Percentiles rank a stretch among this genome's conserved stretches.
Evolutionary conservation across 2,329 filamentous ascomycete species (phyloP).

Genomic region (Aspergillus latus): DNA sequence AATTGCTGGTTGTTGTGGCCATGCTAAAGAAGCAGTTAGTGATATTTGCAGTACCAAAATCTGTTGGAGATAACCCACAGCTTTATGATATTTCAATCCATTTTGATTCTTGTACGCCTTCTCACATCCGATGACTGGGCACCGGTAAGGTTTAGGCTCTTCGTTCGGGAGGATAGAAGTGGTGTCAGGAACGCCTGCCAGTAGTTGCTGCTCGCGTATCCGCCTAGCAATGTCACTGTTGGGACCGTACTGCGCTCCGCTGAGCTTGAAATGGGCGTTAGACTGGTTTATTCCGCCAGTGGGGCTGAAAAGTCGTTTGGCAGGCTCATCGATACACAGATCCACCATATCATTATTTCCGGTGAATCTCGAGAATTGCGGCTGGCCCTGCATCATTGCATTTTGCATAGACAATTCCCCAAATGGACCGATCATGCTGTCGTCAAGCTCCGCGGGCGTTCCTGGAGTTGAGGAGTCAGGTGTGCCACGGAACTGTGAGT

Average conservation of each 20-base stretch:
- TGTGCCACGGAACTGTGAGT: slow-evolving; percentile 54
- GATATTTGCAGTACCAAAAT: background rate
- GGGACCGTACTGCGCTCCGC: slow-evolving; percentile 70
- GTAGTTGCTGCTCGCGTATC: slow-evolving; percentile 63
- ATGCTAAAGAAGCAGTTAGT: slow-evolving; percentile 52
- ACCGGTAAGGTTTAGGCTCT: slow-evolving; percentile 96
- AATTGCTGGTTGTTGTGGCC: slow-evolving; percentile 96
- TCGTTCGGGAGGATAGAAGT: slow-evolving; percentile 62
- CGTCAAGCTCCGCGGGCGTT: slow-evolving; percentile 72
- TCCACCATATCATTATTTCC: slow-evolving; percentile 57
- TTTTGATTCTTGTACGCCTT: slow-evolving; percentile 99
- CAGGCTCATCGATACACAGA: slow-evolving; percentile 82
- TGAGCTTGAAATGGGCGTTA: slow-evolving; percentile 71
- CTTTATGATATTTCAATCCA: slow-evolving; percentile 85
- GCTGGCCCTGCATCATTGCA: slow-evolving; percentile 43
- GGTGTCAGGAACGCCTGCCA: slow-evolving; percentile 55
- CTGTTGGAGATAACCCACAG: slow-evolving; percentile 47
- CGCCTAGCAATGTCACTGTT: slow-evolving; percentile 72
- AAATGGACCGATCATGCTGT: slow-evolving; percentile 65
- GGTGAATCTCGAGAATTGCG: slow-evolving; percentile 43
- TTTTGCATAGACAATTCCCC: slow-evolving; percentile 61
- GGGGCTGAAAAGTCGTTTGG: slow-evolving; percentile 87
- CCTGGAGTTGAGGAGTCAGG: slow-evolving; percentile 68
- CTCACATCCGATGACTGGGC: slow-evolving; percentile 95
- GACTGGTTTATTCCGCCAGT: slow-evolving; percentile 69